A percentile compares a stretch with the other conserved stretches of the same genome.
Conservation (phyloP, 2,329 filamentous ascomycete species). For the Fusarium pininemorale region DNA sequence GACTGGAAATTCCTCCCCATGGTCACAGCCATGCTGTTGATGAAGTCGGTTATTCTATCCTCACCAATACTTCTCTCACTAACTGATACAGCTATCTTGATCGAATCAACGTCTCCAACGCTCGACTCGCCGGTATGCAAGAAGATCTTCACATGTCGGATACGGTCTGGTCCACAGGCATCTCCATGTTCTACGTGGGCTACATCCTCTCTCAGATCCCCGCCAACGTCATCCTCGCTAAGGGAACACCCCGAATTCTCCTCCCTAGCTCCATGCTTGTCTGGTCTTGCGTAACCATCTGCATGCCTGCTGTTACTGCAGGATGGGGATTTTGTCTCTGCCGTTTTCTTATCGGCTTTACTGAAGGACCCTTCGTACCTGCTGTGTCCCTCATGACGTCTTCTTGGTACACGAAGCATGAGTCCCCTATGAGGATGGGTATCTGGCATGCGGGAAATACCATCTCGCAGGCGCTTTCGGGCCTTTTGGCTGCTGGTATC, state of each 20-base stretch:
- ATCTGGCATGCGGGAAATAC: conserved; percentile 57
- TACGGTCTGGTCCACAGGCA: conserved; percentile 51
- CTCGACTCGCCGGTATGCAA: conserved; percentile 50
- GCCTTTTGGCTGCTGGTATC: conserved; percentile 55
- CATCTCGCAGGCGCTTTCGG: conserved; percentile 55
- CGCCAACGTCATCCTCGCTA: conserved; percentile 57
- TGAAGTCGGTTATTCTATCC: conserved; percentile 35
- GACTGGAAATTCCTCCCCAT: conserved; percentile 44
- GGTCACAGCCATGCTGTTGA: conserved; percentile 41
- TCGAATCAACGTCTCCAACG: conserved; percentile 60
- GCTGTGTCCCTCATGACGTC: conserved; percentile 54
- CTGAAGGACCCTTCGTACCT: conserved; percentile 55
- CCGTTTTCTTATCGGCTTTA: conserved; percentile 46
- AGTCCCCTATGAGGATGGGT: conserved; percentile 54
- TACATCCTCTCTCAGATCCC: conserved; percentile 58
- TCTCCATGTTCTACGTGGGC: conserved; percentile 56
- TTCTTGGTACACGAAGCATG: conserved; percentile 58
- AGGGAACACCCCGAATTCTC: conserved; percentile 47
- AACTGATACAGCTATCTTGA: conserved; percentile 55
- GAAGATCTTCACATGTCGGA: conserved; percentile 48
- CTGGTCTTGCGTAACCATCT: conserved; percentile 54
- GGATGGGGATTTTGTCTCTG: conserved; percentile 45
- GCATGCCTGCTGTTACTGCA: conserved; percentile 52
- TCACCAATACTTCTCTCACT: rapidly evolving
- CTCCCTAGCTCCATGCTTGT: conserved; percentile 53